Evolutionary conservation across 192 early-diverging fungal species (phyloP).

Genomic region (Backusella luteola): DNA sequence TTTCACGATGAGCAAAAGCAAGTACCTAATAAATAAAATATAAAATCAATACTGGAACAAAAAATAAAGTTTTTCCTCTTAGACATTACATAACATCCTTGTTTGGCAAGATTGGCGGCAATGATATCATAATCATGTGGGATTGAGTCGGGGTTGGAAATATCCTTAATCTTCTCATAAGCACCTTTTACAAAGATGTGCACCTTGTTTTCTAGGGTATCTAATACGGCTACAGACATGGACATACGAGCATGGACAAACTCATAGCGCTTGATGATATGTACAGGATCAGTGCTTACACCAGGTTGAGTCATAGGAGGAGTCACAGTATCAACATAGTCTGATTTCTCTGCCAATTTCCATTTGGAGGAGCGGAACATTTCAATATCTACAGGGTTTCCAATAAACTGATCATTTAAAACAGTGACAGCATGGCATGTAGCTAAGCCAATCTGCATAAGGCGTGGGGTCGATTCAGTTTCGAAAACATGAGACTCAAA

Average conservation of each 20-base stretch:
- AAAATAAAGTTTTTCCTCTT: not conserved
- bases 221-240: conserved; percentile 66
- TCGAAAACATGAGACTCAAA: conserved; percentile 16
- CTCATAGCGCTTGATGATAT: conserved; percentile 65
- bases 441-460: conserved; percentile 38
- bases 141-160: conserved; percentile 42
- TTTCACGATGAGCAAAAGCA: conserved; percentile 56
- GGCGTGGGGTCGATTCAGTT: not conserved
- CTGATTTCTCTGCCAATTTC: conserved; percentile 30
- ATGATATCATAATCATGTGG: conserved; percentile 57
- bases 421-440: conserved; percentile 50
- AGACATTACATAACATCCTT: conserved; percentile 71
- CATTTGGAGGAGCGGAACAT: conserved; percentile 56
- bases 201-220: conserved; percentile 44
- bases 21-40: conserved; percentile 36
- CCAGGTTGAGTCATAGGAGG: conserved; percentile 25
- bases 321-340: conserved; percentile 43
- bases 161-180: conserved; percentile 67
- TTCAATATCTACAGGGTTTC: conserved; percentile 66
- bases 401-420: conserved; percentile 49
- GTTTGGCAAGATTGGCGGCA: conserved; percentile 52
- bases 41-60: not conserved
- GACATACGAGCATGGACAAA: conserved; percentile 67
- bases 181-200: conserved; percentile 69
- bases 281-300: conserved; percentile 24